A percentile compares a stretch with the other conserved stretches of the same genome.
Evolutionary conservation across 306 rosid genomes (phyloP).

Genomic region (Cucumis hystrix): DNA sequence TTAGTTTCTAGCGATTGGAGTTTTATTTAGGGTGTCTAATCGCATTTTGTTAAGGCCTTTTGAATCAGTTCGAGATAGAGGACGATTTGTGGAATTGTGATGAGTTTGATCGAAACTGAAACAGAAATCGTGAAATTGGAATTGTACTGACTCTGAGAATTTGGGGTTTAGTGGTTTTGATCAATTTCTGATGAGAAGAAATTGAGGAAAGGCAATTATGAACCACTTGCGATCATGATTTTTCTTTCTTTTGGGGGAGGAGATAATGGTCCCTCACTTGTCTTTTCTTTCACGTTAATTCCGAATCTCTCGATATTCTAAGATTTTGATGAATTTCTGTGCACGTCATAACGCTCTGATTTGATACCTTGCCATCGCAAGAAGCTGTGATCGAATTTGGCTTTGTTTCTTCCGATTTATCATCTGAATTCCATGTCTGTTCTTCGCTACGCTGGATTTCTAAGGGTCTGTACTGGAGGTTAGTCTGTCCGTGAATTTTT

Average conservation of each 20-base stretch:
- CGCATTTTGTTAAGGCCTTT: not conserved
- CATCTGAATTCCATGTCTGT: conserved; percentile 21
- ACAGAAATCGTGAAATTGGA: not conserved
- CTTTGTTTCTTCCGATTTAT: not conserved
- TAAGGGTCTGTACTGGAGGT: not conserved
- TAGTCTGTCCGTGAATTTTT: not conserved
- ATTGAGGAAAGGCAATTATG: not conserved
- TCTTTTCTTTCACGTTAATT: conserved; percentile 19
- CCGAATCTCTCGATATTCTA: conserved; percentile 14
- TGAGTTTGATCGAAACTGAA: conserved; percentile 6
- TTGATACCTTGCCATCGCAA: conserved; percentile 58
- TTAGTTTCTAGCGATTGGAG: not conserved
- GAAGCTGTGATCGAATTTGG: conserved; percentile 17
- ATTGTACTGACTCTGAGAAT: conserved; percentile 14
- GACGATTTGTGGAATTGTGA: not conserved
- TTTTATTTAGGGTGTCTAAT: not conserved
- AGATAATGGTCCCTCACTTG: conserved; percentile 10
- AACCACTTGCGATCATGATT: conserved; percentile 17
- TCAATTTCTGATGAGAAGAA: not conserved
- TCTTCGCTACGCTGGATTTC: conserved; percentile 11
- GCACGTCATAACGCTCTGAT: conserved; percentile 28
- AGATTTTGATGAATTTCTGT: conserved; percentile 27
- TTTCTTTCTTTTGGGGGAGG: conserved; percentile 3
- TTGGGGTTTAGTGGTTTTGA: not conserved
- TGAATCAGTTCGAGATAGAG: conserved; percentile 1